Evolutionary conservation across 148 eudicot genomes (phyloP).

Genomic region (Diospyros lotus): DNA sequence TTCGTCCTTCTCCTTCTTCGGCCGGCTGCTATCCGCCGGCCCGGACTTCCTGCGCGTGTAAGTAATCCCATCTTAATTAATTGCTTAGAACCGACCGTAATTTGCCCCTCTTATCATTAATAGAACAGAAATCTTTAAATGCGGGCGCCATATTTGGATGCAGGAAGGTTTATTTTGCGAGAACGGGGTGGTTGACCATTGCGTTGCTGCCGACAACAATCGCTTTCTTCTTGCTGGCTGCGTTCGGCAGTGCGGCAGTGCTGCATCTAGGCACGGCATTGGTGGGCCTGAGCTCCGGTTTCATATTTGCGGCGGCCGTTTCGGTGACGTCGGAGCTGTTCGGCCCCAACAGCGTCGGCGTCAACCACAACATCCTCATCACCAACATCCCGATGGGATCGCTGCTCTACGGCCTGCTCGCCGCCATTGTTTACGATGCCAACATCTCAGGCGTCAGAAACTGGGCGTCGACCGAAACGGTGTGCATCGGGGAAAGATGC

Average conservation of each 20-base stretch:
- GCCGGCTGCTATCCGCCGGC: constrained; percentile 77
- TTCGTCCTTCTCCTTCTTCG: constrained; percentile 89
- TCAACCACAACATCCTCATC: constrained; percentile 87
- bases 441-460: constrained; percentile 23
- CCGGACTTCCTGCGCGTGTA: constrained; percentile 74
- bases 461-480: constrained; percentile 8
- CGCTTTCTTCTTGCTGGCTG: constrained; percentile 66
- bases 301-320: constrained; percentile 87
- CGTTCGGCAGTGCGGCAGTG: constrained; percentile 40
- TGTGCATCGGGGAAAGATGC: constrained; percentile 78
- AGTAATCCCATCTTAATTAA: background rate
- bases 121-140: too few species aligned
- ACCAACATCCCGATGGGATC: constrained; percentile 90
- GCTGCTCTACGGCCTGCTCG: constrained; percentile 61
- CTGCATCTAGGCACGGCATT: constrained; percentile 57
- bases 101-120: too few species aligned
- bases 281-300: constrained; percentile 80
- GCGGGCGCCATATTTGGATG: too few species aligned
- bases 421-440: constrained; percentile 66
- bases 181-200: constrained; percentile 84
- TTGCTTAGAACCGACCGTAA: too few species aligned
- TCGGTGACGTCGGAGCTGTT: constrained; percentile 86
- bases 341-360: constrained; percentile 70
- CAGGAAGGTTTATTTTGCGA: constrained; percentile 81
- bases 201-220: constrained; percentile 71